Evolutionary conservation across 129 eudicot genomes (phyloP).

Genomic region (Ambrosia artemisiifolia): DNA sequence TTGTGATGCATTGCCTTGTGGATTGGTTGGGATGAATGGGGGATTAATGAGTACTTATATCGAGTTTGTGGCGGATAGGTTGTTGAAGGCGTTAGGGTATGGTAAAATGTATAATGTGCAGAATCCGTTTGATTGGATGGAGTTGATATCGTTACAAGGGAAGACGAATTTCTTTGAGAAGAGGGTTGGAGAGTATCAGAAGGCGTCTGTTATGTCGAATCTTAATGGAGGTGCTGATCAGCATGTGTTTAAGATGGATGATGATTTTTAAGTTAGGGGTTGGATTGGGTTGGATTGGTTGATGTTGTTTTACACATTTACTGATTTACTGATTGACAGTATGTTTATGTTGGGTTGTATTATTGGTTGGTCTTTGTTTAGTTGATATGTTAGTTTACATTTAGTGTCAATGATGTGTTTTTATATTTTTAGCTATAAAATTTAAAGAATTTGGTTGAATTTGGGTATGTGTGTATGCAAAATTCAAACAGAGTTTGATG

Average conservation of each 20-base stretch:
- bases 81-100: slow-evolving; percentile 58
- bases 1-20: slow-evolving; percentile 69
- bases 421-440: too few species aligned
- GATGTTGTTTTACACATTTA: too few species aligned
- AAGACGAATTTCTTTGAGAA: slow-evolving; percentile 85
- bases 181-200: slow-evolving; percentile 87
- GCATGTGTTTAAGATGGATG: slow-evolving; percentile 73
- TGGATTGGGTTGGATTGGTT: too few species aligned
- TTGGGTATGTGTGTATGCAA: too few species aligned
- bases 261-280: slow-evolving; percentile 62
- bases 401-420: too few species aligned
- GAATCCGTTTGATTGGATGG: slow-evolving; percentile 91
- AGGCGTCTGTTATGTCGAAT: slow-evolving; percentile 75
- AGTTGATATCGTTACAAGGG: slow-evolving; percentile 65
- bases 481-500: too few species aligned
- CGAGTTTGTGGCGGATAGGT: slow-evolving; percentile 6
- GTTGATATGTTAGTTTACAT: too few species aligned
- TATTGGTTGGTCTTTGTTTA: too few species aligned
- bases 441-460: too few species aligned
- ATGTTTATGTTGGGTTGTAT: neutral
- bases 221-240: slow-evolving; percentile 53
- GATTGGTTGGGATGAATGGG: slow-evolving; percentile 67
- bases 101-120: slow-evolving; percentile 54
- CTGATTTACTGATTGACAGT: neutral
- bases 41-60: slow-evolving; percentile 18